Conservation (phyloP, 352 stramenopile species). For the Phytopythium chamaehyphon region DNA sequence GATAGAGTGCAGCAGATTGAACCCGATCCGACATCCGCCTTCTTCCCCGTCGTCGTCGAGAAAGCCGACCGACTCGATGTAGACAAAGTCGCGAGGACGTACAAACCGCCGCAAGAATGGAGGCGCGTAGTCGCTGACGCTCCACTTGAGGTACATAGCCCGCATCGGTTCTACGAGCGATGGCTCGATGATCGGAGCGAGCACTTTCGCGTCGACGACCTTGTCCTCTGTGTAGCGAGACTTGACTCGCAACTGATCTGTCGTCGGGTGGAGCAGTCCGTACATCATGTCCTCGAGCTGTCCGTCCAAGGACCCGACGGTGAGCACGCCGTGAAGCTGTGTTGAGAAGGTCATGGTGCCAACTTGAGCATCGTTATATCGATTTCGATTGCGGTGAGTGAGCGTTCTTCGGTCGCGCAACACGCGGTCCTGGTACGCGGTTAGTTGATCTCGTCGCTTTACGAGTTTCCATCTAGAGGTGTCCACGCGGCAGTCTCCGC, state of each 20-base stretch:
- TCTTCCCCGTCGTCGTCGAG: conserved; percentile 6
- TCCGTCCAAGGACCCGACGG: conserved; percentile 24
- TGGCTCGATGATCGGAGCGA: conserved; percentile 21
- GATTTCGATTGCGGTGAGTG: conserved; percentile 5
- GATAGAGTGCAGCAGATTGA: conserved; percentile 24
- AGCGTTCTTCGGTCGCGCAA: conserved; percentile 2
- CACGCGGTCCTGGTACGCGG: conserved; percentile 19
- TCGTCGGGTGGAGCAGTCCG: conserved; percentile 20
- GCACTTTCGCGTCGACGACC: conserved; percentile 20
- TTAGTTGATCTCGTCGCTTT: conserved; percentile 19
- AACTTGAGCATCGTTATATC: conserved; percentile 13
- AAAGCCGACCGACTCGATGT: conserved; percentile 25
- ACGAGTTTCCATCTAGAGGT: conserved; percentile 18
- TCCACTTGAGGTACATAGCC: conserved; percentile 21
- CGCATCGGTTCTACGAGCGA: conserved; percentile 17
- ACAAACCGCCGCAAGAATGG: conserved; percentile 13
- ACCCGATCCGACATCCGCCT: conserved; percentile 15
- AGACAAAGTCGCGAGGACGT: conserved; percentile 31
- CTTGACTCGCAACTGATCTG: conserved; percentile 26
- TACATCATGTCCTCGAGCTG: conserved; percentile 28
- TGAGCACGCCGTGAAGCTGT: conserved; percentile 26
- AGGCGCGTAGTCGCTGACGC: conserved; percentile 12
- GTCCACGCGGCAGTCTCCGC: conserved; percentile 8
- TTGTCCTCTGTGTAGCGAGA: conserved; percentile 23
- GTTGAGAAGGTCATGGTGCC: conserved; percentile 11